Evolutionary conservation across 202 grass and related monocot genomes (phyloP).

Genomic region (Alloteropsis angusta): DNA sequence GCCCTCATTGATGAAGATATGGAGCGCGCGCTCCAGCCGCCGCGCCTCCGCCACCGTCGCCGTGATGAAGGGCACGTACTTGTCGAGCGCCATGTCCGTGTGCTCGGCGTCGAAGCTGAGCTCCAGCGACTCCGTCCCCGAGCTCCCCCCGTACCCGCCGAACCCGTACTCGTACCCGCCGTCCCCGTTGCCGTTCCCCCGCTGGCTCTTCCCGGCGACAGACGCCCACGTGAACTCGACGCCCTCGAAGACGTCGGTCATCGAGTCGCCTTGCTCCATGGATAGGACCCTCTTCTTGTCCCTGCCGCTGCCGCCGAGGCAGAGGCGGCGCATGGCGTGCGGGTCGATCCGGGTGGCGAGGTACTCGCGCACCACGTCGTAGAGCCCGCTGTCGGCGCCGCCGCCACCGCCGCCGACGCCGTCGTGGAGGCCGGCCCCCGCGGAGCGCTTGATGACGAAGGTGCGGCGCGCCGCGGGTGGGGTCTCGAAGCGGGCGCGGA

Average conservation of each 20-base stretch:
- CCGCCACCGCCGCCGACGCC: no score
- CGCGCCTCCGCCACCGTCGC: constrained; percentile 28
- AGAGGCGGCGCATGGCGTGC: constrained; percentile 18
- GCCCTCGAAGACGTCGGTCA: constrained; percentile 34
- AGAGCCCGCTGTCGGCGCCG: not conserved
- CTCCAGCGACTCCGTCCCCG: constrained; percentile 22
- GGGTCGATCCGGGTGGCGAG: constrained; percentile 18
- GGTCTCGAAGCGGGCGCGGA: constrained; percentile 18
- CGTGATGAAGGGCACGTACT: constrained; percentile 56
- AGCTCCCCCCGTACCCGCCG: not conserved
- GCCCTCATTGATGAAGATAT: constrained; percentile 54
- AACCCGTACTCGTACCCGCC: not conserved
- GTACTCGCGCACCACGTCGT: not conserved
- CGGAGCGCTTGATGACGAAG: constrained; percentile 17
- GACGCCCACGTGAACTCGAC: constrained; percentile 35
- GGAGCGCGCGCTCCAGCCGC: constrained; percentile 23
- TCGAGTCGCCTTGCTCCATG: constrained; percentile 27
- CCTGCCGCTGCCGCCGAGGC: not conserved
- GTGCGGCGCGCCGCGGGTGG: constrained; percentile 10
- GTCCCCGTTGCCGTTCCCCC: no score
- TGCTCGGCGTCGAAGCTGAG: constrained; percentile 57
- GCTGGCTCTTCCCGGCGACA: not conserved
- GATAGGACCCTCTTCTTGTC: not conserved
- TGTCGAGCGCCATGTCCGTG: constrained; percentile 33
- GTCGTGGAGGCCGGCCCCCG: not conserved